Evolutionary conservation across 305 asterid genomes (phyloP).

Genomic region (Solanum aculeatissimum): DNA sequence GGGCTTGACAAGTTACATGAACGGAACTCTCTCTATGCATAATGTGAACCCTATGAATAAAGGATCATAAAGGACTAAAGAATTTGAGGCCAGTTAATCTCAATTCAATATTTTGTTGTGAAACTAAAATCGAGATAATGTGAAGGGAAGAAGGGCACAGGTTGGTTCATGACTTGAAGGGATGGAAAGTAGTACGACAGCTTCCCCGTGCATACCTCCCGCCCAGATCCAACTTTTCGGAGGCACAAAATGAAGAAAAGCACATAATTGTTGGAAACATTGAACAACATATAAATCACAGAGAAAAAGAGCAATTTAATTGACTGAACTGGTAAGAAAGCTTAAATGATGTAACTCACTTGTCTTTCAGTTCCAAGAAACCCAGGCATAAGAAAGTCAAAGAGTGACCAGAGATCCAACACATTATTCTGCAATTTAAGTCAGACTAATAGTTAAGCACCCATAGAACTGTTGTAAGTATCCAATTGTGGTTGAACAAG

Average conservation of each 20-base stretch:
- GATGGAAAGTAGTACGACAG: background rate
- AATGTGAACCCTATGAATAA: background rate
- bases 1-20: background rate
- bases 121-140: background rate
- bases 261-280: background rate
- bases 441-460: slow-evolving; percentile 17
- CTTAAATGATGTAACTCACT: slow-evolving; percentile 36
- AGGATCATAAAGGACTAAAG: background rate
- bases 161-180: background rate
- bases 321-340: background rate
- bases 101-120: background rate
- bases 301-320: background rate
- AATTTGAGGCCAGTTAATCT: background rate
- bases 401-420: slow-evolving; percentile 97
- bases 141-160: background rate
- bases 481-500: slow-evolving; percentile 4
- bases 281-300: background rate
- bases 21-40: background rate
- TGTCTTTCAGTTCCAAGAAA: slow-evolving; percentile 99
- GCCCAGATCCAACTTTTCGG: background rate
- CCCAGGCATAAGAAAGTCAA: slow-evolving; percentile 99
- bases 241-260: background rate
- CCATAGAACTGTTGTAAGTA: background rate
- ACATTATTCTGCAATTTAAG: slow-evolving; percentile 84
- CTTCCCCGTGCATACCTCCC: background rate